A percentile compares a stretch with the other conserved stretches of the same genome.
phyloP scores from a whole-genome alignment of 1,139 yeast species.

The Arxiozyma bovina region DNA sequence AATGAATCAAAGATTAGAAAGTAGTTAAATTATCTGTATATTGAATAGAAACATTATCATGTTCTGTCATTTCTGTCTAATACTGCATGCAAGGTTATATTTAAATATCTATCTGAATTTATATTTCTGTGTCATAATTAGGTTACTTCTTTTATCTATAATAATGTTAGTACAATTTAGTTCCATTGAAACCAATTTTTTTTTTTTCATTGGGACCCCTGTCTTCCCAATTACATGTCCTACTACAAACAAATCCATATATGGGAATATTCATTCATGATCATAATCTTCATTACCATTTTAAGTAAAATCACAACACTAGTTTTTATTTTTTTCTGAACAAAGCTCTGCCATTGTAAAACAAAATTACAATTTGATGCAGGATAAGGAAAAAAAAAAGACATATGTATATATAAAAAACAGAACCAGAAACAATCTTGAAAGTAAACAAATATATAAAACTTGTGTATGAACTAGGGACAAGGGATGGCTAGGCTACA shows the following conservation, averaged over 20 bases:
- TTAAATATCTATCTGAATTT: neutral
- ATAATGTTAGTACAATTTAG: neutral
- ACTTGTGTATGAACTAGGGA: no score
- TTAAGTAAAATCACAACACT: constrained; percentile 1
- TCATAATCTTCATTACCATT: neutral
- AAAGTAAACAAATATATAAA: no score
- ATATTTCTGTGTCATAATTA: neutral
- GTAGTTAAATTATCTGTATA: neutral
- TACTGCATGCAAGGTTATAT: neutral
- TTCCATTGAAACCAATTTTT: neutral
- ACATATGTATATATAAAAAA: no score
- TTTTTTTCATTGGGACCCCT: neutral
- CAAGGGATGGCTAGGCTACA: neutral
- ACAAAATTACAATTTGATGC: neutral
- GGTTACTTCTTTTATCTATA: neutral
- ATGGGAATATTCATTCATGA: neutral
- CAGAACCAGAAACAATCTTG: neutral
- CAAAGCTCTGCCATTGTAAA: neutral
- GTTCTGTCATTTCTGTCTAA: neutral
- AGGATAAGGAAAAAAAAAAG: neutral
- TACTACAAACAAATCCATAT: neutral
- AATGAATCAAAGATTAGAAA: no score
- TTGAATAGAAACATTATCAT: no score
- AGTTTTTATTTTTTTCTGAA: neutral
- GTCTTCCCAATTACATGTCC: neutral